Evolutionary conservation across 208 protist genomes (phyloP), one percentile per base, ranked within the genome.

Genomic region (Acanthamoeba healyi): DNA sequence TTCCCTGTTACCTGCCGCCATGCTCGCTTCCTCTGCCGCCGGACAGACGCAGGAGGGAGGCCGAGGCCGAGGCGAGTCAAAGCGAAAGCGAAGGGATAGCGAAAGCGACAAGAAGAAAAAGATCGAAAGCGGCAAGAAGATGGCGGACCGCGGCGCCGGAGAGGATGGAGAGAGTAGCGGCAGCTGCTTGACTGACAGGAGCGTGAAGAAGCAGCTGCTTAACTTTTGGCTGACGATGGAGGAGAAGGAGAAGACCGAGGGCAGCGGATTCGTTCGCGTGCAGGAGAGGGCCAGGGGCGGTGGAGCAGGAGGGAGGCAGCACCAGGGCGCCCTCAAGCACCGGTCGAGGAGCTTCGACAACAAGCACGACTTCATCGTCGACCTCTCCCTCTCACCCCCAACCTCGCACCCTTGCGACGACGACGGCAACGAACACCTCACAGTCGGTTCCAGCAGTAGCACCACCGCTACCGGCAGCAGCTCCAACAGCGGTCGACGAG

Each of bases 171-270:
- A 6, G 7, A 36, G 26, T n/a, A n/a, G n/a, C n/a, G n/a, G n/a
- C n/a, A n/a, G n/a, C n/a, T n/a, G n/a, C n/a, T n/a, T n/a, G 1
- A 29, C 65, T 29, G 1, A 34, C 70, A 79, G 38, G n/a, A 67
- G 61, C 61, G 61, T 67, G n/a, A 67, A 67, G 70, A 79, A 79
- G 70, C 70, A 79, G 70, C 9, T 79, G 38, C 70, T 79, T 36
- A 79, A 22, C 32, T 79, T 79, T 19, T 79, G 70, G 70, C 70
- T 40, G 7, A 40, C 40, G 14, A 49, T 79, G 70, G 70, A 79
- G 36, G 70, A 79, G 40, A 79, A 49, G 70, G 70, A 79, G 70
- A 79, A 49, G 36, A 79, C 36, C 70, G 70, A 79, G 70, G 40
- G 70, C 70, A 79, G 70, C 70, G 70, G 70, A 40, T 79, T 79